Conservation (phyloP, 371 early-diverging fungal genomes). For the Entomophthora muscae region DNA sequence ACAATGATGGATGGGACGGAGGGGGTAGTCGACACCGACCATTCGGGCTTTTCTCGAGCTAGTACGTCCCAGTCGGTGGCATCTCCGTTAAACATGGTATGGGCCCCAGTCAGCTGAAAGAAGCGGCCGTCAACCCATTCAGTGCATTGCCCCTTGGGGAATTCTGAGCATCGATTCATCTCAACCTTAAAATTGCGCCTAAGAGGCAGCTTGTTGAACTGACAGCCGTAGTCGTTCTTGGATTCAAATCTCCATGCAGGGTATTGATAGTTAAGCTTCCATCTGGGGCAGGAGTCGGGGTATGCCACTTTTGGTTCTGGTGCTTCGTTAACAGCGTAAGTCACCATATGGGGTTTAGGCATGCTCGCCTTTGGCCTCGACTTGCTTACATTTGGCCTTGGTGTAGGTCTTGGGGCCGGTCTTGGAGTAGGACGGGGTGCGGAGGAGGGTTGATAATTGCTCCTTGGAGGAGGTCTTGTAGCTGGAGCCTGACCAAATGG, state of each 20-base stretch:
- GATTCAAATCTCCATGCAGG: background rate
- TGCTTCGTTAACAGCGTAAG: background rate
- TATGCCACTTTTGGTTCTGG: background rate
- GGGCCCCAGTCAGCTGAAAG: conserved; percentile 5
- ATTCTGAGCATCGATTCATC: background rate
- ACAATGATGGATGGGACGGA: conserved; percentile 8
- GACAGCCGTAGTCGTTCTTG: background rate
- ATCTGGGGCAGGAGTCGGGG: background rate
- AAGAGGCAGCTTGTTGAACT: background rate
- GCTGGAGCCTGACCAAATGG: background rate
- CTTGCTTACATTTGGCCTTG: no score
- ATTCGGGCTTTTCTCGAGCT: conserved; percentile 1
- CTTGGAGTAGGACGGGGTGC: no score
- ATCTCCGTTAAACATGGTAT: conserved; percentile 5
- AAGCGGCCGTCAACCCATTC: conserved; percentile 10
- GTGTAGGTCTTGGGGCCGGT: no score
- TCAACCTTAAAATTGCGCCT: background rate
- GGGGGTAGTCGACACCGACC: conserved; percentile 5
- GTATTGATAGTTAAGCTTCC: background rate
- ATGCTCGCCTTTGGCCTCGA: no score
- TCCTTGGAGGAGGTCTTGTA: background rate
- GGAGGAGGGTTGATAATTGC: background rate
- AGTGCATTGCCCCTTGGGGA: conserved; percentile 9
- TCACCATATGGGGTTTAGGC: no score
- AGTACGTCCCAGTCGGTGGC: background rate